Evolutionary conservation across 2,329 filamentous ascomycete genomes (phyloP), one percentile per base, ranked within the genome.

Genomic region (Pestalotiopsis sp.): DNA sequence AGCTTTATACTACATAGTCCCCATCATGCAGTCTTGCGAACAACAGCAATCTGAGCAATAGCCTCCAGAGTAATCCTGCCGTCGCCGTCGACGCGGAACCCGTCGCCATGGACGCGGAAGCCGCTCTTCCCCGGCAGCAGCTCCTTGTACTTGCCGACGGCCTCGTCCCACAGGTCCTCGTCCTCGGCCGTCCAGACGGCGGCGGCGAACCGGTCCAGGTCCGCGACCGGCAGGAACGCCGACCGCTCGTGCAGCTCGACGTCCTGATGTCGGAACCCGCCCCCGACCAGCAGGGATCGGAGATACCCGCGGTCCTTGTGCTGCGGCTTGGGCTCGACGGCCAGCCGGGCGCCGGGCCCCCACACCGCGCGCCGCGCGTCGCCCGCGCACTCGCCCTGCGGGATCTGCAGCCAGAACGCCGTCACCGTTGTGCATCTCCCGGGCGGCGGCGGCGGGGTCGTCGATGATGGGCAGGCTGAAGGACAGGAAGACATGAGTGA

Each of bases 111-210:
- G 17, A 70, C 57, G 35, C 66, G 60, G 48, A 68, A 73, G 1
- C 69, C 70, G 13, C 26, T 39, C 66, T 69, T 68, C 65, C 68
- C 67, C 3, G 13, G 14, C 17, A 73, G 65, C 13, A 72, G 56
- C 17, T 71, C 67, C 39, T 71, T 71, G n/a, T 71, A 71, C 64
- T 67, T 69, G 26, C 44, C 57, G 58, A 71, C 70, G 5, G 70
- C 71, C 24, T 24, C 65, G n/a, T 72, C 69, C 71, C 68, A 71
- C 30, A 30, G 68, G 3, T 71, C 68, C 56, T 72, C 71, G 17
- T 72, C 72, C 22, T 71, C 67, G 38, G 70, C 60, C n/a, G 61
- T 72, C 71, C 70, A 73, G 38, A 72, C 68, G 6, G 67, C 70
- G 4, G 17, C 17, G 20, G 71, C 71, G 52, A 72, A 70, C 55